Conservation (phyloP, 208 protist genomes). For the Acanthamoeba quina region DNA sequence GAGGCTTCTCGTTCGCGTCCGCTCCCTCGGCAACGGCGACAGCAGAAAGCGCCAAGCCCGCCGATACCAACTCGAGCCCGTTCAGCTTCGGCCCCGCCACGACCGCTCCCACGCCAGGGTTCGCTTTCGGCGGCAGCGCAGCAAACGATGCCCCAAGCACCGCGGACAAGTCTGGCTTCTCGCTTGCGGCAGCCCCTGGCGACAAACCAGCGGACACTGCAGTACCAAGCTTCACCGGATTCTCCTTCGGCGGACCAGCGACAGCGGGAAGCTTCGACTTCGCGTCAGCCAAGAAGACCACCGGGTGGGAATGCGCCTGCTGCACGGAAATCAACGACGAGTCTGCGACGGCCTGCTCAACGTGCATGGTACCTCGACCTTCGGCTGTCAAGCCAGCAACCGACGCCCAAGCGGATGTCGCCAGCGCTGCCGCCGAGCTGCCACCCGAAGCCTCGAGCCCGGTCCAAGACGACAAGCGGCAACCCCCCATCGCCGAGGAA, state of each 20-base stretch:
- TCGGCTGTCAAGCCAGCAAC: background rate
- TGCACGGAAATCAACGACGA: background rate
- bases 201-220: background rate
- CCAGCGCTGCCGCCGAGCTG: background rate
- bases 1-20: background rate
- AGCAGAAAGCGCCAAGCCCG: background rate
- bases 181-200: background rate
- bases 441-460: background rate
- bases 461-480: background rate
- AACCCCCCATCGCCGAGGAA: no score
- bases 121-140: background rate
- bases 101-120: background rate
- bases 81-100: slow-evolving; percentile 2
- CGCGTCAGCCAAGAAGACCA: background rate
- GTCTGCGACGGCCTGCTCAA: background rate
- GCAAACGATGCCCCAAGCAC: background rate
- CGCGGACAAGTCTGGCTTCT: background rate
- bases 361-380: slow-evolving; percentile 8
- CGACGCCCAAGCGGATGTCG: background rate
- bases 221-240: background rate
- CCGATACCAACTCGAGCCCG: background rate
- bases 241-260: background rate
- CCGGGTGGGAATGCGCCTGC: slow-evolving; percentile 8
- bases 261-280: background rate
- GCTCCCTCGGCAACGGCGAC: background rate